Conservation (phyloP, 768 basidiomycete genomes). For the Galerina marginata region DNA sequence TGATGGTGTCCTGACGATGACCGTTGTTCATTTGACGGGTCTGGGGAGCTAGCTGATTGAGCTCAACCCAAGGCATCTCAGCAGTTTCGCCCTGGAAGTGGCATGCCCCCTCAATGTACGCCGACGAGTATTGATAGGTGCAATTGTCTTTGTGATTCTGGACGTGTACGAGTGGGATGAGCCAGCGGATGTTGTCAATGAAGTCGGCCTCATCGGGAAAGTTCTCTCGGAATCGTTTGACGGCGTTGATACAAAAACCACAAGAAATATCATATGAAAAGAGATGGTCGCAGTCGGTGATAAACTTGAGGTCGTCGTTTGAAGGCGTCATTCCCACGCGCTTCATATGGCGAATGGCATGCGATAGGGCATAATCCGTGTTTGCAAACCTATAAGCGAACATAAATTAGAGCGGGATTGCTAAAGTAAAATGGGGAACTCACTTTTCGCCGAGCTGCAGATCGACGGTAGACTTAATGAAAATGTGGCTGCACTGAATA, state of each 20-base stretch:
- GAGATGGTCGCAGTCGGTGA: not conserved
- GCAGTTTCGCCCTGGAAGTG: constrained; percentile 37
- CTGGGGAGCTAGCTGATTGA: constrained; percentile 25
- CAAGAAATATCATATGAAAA: constrained; percentile 34
- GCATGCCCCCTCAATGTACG: constrained; percentile 22
- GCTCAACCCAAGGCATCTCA: constrained; percentile 30
- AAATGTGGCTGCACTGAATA: constrained; percentile 31
- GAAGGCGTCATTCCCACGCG: not conserved
- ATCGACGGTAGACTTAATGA: constrained; percentile 30
- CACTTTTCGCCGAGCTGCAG: constrained; percentile 35
- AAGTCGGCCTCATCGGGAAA: constrained; percentile 14
- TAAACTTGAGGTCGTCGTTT: not conserved
- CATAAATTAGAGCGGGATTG: not conserved
- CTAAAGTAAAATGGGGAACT: not conserved
- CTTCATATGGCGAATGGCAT: constrained; percentile 7
- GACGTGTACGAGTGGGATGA: constrained; percentile 30
- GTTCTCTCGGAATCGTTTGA: constrained; percentile 16
- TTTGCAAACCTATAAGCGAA: constrained; percentile 22
- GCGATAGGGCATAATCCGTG: constrained; percentile 24
- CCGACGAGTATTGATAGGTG: constrained; percentile 26
- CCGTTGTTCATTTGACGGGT: constrained; percentile 35
- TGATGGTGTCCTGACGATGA: constrained; percentile 30
- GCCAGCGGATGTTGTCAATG: constrained; percentile 11
- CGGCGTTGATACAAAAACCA: constrained; percentile 23
- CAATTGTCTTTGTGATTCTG: constrained; percentile 34